These are phyloP conservation scores for Annulohypoxylon maeteangense DNA, from an alignment of 495 filamentous ascomycete species.

Conservation along the genomic window DNA sequence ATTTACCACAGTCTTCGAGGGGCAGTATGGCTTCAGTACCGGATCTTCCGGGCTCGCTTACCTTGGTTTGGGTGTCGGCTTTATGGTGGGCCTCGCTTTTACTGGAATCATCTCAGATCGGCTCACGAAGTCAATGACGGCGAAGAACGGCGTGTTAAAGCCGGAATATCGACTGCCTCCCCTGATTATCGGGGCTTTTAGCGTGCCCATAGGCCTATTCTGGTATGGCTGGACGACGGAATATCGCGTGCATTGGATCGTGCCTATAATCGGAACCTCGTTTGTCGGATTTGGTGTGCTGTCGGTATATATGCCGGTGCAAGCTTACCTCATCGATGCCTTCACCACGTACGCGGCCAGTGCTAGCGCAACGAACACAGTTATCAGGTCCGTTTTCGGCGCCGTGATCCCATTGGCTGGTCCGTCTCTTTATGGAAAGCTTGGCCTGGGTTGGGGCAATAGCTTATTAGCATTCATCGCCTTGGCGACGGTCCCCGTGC, in stretches of 20 bases:
- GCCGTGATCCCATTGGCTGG: slow-evolving; percentile 27
- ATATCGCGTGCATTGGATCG: slow-evolving; percentile 72
- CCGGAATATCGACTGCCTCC: slow-evolving; percentile 79
- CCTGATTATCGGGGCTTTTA: slow-evolving; percentile 71
- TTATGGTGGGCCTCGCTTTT: slow-evolving; percentile 61
- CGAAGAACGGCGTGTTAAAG: slow-evolving; percentile 49
- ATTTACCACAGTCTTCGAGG: slow-evolving; percentile 77
- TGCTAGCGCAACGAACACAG: slow-evolving; percentile 73
- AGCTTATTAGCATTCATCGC: background rate
- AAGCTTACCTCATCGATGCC: slow-evolving; percentile 77
- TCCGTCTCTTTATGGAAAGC: background rate
- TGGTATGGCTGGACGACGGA: slow-evolving; percentile 78
- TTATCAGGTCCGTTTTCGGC: slow-evolving; percentile 51
- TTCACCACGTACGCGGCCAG: slow-evolving; percentile 80
- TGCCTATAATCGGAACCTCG: slow-evolving; percentile 69
- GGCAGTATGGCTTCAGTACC: slow-evolving; percentile 70
- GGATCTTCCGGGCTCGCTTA: slow-evolving; percentile 77
- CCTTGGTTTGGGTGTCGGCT: slow-evolving; percentile 60
- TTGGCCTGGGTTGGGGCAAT: background rate
- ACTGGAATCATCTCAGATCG: slow-evolving; percentile 54
- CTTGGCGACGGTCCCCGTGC: background rate
- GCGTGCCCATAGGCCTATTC: slow-evolving; percentile 77
- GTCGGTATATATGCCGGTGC: slow-evolving; percentile 70
- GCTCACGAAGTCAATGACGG: slow-evolving; percentile 50
- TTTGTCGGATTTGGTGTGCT: slow-evolving; percentile 79